phyloP scores from a whole-genome alignment of 2,329 filamentous ascomycete species.

The Alternaria angustiovoidea region DNA sequence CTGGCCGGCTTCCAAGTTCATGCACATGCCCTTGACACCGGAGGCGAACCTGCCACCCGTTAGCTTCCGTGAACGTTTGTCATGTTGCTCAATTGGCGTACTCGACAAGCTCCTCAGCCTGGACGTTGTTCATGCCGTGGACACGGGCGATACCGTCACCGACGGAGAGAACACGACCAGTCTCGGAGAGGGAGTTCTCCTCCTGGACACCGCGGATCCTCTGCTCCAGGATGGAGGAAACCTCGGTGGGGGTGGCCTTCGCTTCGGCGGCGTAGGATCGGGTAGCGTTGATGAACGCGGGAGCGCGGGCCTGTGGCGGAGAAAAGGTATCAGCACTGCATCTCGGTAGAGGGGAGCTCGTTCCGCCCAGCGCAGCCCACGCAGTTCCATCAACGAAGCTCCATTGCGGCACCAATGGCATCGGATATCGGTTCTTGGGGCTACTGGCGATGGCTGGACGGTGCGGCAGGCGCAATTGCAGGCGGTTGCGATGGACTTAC shows the following conservation, averaged over 20 bases:
- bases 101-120: conserved; percentile 99
- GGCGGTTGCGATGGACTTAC: conserved; percentile 74
- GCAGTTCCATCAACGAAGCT: conserved; percentile 42
- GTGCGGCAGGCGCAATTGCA: conserved; percentile 52
- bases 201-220: conserved; percentile 98
- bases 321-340: conserved; percentile 59
- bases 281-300: conserved; percentile 76
- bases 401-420: conserved; percentile 51
- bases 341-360: conserved; percentile 46
- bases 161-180: conserved; percentile 97
- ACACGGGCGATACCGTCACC: conserved; percentile 99
- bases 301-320: conserved; percentile 78
- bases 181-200: conserved; percentile 96
- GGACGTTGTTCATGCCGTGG: conserved; percentile 99
- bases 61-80: conserved; percentile 31
- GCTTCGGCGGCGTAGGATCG: conserved; percentile 91
- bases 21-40: conserved; percentile 99
- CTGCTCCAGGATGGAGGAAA: conserved; percentile 99
- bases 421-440: conserved; percentile 43
- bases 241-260: conserved; percentile 96
- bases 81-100: conserved; percentile 63
- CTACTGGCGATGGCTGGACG: conserved; percentile 42
- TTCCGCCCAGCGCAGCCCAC: conserved; percentile 52
- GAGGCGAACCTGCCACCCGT: conserved; percentile 82
- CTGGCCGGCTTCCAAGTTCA: conserved; percentile 99